phyloP scores from a whole-genome alignment of 352 stramenopile species.

The Stramenopiles sp. region DNA sequence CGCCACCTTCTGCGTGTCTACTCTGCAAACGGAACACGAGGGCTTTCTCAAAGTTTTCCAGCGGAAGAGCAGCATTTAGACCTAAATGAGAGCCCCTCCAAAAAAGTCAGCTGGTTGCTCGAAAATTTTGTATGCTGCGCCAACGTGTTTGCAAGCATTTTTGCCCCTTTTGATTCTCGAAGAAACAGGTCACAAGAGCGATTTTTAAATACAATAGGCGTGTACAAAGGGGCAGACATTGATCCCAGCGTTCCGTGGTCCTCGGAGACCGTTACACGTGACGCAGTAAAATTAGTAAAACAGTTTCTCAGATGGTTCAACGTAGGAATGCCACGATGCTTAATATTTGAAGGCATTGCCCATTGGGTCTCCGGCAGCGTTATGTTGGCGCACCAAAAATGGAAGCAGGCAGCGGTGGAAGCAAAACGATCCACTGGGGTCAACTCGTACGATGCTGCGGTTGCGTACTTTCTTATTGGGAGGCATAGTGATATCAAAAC shows the following conservation, averaged over 20 bases:
- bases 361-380: background rate
- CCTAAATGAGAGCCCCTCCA: background rate
- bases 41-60: background rate
- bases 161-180: background rate
- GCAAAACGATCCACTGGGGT: background rate
- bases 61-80: background rate
- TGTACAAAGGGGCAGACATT: background rate
- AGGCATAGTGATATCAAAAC: background rate
- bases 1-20: background rate
- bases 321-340: background rate
- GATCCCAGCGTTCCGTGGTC: background rate
- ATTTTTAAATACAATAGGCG: background rate
- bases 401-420: background rate
- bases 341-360: background rate
- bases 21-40: background rate
- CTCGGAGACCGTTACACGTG: background rate
- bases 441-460: background rate
- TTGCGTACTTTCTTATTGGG: background rate
- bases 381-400: background rate
- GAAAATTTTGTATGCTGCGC: constrained; percentile 8
- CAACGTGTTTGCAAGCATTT: background rate
- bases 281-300: background rate
- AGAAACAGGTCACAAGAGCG: background rate
- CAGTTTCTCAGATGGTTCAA: background rate
- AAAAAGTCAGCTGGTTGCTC: background rate